These are phyloP conservation scores for Sporothrix globosa DNA, from an alignment of 2,329 filamentous ascomycete species.

Conservation along the genomic window DNA sequence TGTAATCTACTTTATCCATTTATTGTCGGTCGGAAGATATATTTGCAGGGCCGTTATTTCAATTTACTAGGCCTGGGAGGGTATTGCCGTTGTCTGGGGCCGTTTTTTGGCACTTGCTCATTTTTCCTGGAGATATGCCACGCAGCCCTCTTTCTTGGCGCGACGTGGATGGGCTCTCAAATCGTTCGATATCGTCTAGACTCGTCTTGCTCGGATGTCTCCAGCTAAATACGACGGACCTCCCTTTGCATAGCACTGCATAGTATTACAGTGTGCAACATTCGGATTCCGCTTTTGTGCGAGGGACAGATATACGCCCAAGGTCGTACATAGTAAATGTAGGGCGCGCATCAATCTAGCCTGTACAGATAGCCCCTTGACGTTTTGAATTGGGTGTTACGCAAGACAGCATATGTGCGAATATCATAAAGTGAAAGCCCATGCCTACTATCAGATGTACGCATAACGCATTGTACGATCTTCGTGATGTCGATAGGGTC, in stretches of 20 bases:
- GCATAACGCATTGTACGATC: neutral
- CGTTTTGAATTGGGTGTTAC: neutral
- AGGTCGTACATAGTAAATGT: neutral
- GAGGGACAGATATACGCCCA: neutral
- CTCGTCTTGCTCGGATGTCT: neutral
- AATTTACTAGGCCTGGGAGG: neutral
- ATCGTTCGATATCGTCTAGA: neutral
- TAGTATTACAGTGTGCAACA: neutral
- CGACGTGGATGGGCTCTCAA: too few species aligned
- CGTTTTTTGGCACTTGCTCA: neutral
- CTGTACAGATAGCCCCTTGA: too few species aligned
- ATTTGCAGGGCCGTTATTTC: conserved; percentile 6
- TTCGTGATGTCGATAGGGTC: neutral
- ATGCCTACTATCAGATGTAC: neutral
- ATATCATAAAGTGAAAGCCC: neutral
- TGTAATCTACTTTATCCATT: neutral
- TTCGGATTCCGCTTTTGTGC: neutral
- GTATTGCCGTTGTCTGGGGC: neutral
- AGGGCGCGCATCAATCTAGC: too few species aligned
- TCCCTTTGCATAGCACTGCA: conserved; percentile 3
- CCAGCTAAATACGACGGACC: neutral
- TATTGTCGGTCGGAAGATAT: neutral
- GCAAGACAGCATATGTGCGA: neutral
- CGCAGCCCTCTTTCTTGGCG: neutral
- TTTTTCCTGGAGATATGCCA: neutral